A percentile compares a stretch with the other conserved stretches of the same genome.
These are phyloP conservation scores for Dryas drummondii DNA, from an alignment of 306 rosid species.

Conservation along the genomic window DNA sequence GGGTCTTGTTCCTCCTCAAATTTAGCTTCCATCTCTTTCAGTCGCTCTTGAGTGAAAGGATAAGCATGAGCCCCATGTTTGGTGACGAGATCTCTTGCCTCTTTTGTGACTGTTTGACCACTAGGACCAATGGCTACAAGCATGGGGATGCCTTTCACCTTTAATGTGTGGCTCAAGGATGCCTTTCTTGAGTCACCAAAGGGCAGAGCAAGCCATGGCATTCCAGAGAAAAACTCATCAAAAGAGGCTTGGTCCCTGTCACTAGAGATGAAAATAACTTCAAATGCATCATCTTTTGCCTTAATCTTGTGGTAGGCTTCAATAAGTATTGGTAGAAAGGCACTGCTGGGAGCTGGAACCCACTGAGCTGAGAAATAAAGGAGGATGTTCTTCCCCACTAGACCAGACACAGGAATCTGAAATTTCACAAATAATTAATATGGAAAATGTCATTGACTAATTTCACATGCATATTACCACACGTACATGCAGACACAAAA, in stretches of 20 bases:
- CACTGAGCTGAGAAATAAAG: constrained; percentile 88
- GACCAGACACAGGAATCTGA: constrained; percentile 64
- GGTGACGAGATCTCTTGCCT: constrained; percentile 44
- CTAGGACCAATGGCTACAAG: constrained; percentile 58
- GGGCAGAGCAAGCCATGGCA: constrained; percentile 93
- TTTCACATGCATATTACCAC: neutral
- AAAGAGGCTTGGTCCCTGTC: constrained; percentile 63
- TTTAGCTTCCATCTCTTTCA: constrained; percentile 45
- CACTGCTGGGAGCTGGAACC: constrained; percentile 77
- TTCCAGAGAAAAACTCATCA: constrained; percentile 53
- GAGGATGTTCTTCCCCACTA: constrained; percentile 65
- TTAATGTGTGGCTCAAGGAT: constrained; percentile 51
- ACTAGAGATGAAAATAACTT: constrained; percentile 71
- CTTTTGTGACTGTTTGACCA: constrained; percentile 62
- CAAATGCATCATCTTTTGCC: constrained; percentile 52
- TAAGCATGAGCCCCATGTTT: constrained; percentile 61
- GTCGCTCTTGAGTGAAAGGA: constrained; percentile 61
- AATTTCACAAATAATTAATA: neutral
- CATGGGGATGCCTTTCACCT: constrained; percentile 59
- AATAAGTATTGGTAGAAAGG: constrained; percentile 64
- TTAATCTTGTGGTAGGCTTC: constrained; percentile 63
- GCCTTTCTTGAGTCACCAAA: constrained; percentile 68
- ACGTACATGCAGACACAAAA: neutral
- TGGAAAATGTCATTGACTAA: neutral
- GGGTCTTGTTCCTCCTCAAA: constrained; percentile 20